These are phyloP conservation scores for Suhomyces bokatorum DNA, from an alignment of 1,139 yeast species.

Conservation along the genomic window DNA sequence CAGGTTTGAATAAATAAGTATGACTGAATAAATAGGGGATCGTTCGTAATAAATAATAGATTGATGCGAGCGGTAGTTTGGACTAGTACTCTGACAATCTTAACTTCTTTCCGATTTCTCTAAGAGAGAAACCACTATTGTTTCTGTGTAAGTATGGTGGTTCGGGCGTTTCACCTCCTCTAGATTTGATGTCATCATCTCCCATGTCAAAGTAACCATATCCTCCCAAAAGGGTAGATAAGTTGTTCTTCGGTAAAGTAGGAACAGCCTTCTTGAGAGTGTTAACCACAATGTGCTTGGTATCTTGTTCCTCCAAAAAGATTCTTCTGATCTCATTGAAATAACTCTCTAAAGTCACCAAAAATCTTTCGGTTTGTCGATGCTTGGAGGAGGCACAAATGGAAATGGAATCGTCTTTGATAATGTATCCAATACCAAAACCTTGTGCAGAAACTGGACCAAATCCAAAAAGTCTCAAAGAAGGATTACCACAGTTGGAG, in stretches of 20 bases:
- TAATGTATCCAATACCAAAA: conserved; percentile 88
- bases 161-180: conserved; percentile 73
- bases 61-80: no score
- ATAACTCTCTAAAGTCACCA: conserved; percentile 71
- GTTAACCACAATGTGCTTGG: conserved; percentile 9
- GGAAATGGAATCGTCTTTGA: conserved; percentile 80
- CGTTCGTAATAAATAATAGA: conserved; percentile 1
- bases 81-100: conserved; percentile 71
- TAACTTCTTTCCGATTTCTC: conserved; percentile 72
- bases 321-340: conserved; percentile 62
- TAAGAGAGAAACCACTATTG: conserved; percentile 49
- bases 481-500: conserved; percentile 70
- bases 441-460: conserved; percentile 93
- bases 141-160: conserved; percentile 52
- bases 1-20: conserved; percentile 1
- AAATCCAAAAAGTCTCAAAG: conserved; percentile 83
- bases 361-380: conserved; percentile 81
- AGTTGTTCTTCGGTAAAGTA: conserved; percentile 7
- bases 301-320: conserved; percentile 43
- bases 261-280: conserved; percentile 1
- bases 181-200: conserved; percentile 65
- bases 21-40: neutral
- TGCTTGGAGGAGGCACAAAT: conserved; percentile 89
- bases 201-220: conserved; percentile 78
- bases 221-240: conserved; percentile 68